Conservation (phyloP, 805 yeast species). For the Lipomyces oligophaga region DNA sequence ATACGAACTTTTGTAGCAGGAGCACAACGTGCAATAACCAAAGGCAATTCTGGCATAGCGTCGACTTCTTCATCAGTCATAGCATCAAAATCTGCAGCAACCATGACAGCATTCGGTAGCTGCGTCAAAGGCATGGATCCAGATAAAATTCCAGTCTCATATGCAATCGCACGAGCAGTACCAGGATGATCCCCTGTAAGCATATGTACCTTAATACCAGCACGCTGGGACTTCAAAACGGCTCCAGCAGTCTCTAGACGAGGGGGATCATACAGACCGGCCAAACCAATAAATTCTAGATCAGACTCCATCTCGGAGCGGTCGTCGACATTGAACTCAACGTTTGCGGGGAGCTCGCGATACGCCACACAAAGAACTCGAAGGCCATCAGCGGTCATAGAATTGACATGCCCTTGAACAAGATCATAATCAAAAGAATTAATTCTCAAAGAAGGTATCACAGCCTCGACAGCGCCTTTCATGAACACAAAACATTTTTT, state of each 20-base stretch:
- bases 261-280: conserved; percentile 81
- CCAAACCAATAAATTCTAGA: conserved; percentile 59
- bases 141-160: conserved; percentile 66
- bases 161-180: conserved; percentile 75
- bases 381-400: conserved; percentile 60
- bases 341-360: conserved; percentile 32
- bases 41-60: conserved; percentile 59
- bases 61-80: conserved; percentile 61
- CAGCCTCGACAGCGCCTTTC: conserved; percentile 76
- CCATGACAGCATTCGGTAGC: conserved; percentile 52
- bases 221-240: conserved; percentile 63
- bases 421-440: conserved; percentile 36
- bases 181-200: conserved; percentile 79
- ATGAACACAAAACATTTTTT: conserved; percentile 42
- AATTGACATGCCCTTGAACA: conserved; percentile 55
- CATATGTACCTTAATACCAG: conserved; percentile 79
- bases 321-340: conserved; percentile 28
- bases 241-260: conserved; percentile 68
- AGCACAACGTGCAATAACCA: conserved; percentile 78
- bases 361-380: conserved; percentile 72
- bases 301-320: conserved; percentile 50
- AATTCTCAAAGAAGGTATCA: conserved; percentile 45
- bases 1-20: conserved; percentile 78
- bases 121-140: conserved; percentile 52
- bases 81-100: conserved; percentile 66